Base-by-base conservation (phyloP, 2,329 filamentous ascomycete genomes). In the Claviceps fusiformis region DNA sequence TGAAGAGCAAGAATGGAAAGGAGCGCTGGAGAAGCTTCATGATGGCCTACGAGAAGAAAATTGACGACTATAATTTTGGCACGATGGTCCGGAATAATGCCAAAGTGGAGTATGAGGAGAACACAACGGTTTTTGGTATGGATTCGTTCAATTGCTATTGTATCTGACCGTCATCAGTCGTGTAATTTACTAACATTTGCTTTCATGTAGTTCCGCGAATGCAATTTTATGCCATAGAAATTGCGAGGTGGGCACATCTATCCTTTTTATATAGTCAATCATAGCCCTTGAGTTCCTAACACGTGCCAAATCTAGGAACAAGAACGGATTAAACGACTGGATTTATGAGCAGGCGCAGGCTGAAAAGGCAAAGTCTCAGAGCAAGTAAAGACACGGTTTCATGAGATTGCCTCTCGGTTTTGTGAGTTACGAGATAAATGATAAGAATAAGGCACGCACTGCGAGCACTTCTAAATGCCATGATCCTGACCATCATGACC, bases 21-120 rank as follows among this genome's bases (percentile, higher is more conserved):
- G 89, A 95, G 73, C 80, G 81, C 68, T 98, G 93, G 93, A 83
- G 93, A 65, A 87, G 86, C 61, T 98, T 96, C 74, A 87, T 96
- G 80, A 91, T 87, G 78, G 76, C 79, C 59, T 98, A 96, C 70
- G 90, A 97, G 74, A 91, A 95, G 72, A 92, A 81, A 72, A 77
- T 98, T n/a, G 86, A 93, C 60, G 95, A 98, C 72, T 98, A 85
- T 78, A 98, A 96, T 76, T 98, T 96, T 71, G 93, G 93, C 55
- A 96, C 93, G 39, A 91, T 98, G 80, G 70, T 98, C 63, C 83
- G 93, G 56, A 79, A 81, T 56, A 87, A 80, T 65, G 79, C 89
- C 43, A 88, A 87, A 63, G 82, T 71, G 54, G 92, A 96, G 71
- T 97, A 98, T 68, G 88, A 85, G 54, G 78, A 95, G 73, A 77